These are phyloP conservation scores for Gnetum montanum DNA, from an alignment of 75 land plant genomes.

Conservation along the genomic window DNA sequence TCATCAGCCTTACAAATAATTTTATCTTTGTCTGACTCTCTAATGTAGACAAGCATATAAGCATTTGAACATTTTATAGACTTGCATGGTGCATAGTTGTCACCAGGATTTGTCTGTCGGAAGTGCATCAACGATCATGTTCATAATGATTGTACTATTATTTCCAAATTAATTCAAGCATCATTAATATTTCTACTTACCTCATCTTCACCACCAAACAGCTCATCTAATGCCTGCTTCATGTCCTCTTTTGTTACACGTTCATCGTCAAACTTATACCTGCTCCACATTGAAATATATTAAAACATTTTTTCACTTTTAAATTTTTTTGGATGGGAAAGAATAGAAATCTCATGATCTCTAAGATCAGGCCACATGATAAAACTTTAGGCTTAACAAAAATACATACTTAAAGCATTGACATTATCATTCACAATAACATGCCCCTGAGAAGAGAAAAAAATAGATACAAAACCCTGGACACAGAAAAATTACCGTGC, in stretches of 20 bases:
- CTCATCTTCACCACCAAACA: constrained; percentile 99
- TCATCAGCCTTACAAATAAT: constrained; percentile 96
- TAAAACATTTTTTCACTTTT: no score
- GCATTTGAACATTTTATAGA: constrained; percentile 98
- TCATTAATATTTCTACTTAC: constrained; percentile 28
- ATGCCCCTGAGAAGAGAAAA: no score
- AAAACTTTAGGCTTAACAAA: no score
- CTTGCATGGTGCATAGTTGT: constrained; percentile 89
- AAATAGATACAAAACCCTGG: no score
- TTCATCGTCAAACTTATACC: constrained; percentile 99
- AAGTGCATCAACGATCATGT: constrained; percentile 54
- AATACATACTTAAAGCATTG: no score
- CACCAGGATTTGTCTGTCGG: constrained; percentile 93
- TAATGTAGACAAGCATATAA: constrained; percentile 97
- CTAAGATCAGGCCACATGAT: no score
- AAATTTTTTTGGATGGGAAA: no score
- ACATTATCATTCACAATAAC: no score
- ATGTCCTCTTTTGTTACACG: constrained; percentile 92
- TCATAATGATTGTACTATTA: constrained; percentile 1
- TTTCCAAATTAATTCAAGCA: constrained; percentile 1
- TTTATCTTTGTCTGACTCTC: constrained; percentile 95
- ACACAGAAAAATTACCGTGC: no score
- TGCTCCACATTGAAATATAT: constrained; percentile 15
- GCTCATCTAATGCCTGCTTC: constrained; percentile 93
- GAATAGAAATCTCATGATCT: no score